These are phyloP conservation scores for Cavenderia fasciculata DNA, from an alignment of 78 protist species.

Conservation along the genomic window DNA sequence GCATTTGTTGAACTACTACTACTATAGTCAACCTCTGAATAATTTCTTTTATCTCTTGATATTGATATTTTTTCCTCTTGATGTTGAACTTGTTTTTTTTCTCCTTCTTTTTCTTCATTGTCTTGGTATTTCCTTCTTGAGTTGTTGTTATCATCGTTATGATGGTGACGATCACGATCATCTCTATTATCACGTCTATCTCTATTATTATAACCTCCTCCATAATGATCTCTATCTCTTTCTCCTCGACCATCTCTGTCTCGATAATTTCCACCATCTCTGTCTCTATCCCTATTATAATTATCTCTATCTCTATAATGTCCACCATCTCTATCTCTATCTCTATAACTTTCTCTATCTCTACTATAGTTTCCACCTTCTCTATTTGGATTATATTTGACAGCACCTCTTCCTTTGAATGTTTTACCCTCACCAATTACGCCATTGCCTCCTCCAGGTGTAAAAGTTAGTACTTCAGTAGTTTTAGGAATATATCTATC, in stretches of 20 bases:
- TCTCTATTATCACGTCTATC: neutral
- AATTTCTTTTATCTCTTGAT: neutral
- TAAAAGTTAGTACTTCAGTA: neutral
- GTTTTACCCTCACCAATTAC: neutral
- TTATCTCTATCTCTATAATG: conserved; percentile 5
- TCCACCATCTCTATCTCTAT: neutral
- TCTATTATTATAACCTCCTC: neutral
- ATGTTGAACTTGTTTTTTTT: neutral
- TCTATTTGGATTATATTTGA: neutral
- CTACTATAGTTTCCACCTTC: neutral
- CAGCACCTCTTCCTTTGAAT: conserved; percentile 57
- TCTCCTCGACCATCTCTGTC: neutral
- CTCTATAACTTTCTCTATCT: neutral
- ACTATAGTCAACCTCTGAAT: neutral
- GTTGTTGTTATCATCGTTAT: neutral
- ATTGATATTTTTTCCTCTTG: neutral
- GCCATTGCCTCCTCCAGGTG: neutral
- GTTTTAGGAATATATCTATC: conserved; percentile 39
- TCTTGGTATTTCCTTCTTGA: neutral
- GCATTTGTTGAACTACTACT: neutral
- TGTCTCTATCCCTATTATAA: neutral
- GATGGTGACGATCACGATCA: neutral
- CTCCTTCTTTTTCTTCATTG: neutral
- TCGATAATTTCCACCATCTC: neutral
- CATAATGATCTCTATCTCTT: neutral